Conservation (phyloP, 1,139 yeast genomes). For the Nakaseomyces delphensis region DNA sequence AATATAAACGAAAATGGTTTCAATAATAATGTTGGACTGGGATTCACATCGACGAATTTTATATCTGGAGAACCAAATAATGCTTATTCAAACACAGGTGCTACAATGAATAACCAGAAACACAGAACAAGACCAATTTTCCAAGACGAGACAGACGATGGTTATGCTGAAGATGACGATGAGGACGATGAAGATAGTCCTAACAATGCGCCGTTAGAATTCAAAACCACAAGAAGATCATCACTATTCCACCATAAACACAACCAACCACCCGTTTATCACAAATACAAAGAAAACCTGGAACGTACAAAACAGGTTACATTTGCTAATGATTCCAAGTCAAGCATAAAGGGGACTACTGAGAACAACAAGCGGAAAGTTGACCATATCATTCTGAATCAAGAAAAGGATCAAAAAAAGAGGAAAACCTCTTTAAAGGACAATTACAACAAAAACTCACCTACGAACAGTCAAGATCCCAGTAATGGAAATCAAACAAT, state of each 20-base stretch:
- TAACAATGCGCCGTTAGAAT: conserved; percentile 35
- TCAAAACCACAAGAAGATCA: conserved; percentile 13
- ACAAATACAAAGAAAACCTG: neutral
- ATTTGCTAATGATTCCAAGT: neutral
- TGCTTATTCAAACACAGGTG: neutral
- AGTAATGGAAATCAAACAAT: neutral
- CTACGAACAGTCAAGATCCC: neutral
- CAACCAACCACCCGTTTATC: conserved; percentile 6
- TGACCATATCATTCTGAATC: conserved; percentile 13
- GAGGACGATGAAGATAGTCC: conserved; percentile 25
- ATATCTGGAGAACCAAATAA: neutral
- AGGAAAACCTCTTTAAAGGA: neutral
- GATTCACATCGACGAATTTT: neutral
- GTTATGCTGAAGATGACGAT: conserved; percentile 31
- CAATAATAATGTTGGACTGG: neutral
- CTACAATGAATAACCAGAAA: neutral
- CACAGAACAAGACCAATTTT: conserved; percentile 10
- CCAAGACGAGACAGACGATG: conserved; percentile 27
- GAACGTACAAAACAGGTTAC: conserved; percentile 1
- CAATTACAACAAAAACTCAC: neutral
- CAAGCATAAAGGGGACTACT: neutral
- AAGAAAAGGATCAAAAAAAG: neutral
- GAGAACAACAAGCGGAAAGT: neutral
- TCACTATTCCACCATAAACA: conserved; percentile 18
- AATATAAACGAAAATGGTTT: neutral